Conservation (phyloP, 768 basidiomycete species). For the Gelatoporia subvermispora region DNA sequence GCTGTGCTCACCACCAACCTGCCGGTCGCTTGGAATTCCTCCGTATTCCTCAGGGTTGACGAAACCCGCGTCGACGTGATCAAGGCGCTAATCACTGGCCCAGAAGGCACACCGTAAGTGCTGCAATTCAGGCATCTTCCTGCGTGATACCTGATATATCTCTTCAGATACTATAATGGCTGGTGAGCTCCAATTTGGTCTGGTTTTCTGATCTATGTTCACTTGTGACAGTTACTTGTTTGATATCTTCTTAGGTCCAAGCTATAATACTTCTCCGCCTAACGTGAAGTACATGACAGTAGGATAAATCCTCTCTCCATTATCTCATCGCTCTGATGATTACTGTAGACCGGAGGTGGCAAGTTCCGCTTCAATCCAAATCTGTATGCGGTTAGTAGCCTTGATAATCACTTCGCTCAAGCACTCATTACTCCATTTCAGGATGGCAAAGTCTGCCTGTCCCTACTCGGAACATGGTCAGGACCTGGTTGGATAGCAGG, state of each 20-base stretch:
- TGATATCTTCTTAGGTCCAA: conserved; percentile 89
- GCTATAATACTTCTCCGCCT: conserved; percentile 86
- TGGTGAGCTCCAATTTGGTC: conserved; percentile 47
- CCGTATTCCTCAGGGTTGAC: conserved; percentile 89
- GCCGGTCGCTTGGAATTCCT: conserved; percentile 93
- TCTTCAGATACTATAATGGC: conserved; percentile 78
- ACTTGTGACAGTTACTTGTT: conserved; percentile 55
- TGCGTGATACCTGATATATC: conserved; percentile 6
- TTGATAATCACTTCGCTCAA: background rate
- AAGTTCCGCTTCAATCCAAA: conserved; percentile 94
- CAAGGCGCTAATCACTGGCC: conserved; percentile 88
- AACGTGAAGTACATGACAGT: conserved; percentile 70
- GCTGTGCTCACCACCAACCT: conserved; percentile 91
- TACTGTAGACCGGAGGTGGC: conserved; percentile 71
- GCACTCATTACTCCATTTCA: conserved; percentile 20
- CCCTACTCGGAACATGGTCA: conserved; percentile 86
- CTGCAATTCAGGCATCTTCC: background rate
- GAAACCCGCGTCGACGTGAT: conserved; percentile 89
- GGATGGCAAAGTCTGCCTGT: conserved; percentile 94
- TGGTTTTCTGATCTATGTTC: conserved; percentile 3
- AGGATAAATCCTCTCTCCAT: conserved; percentile 14
- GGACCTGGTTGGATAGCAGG: conserved; percentile 94
- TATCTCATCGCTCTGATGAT: background rate
- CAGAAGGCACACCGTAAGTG: conserved; percentile 88
- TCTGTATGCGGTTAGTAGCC: conserved; percentile 69